Evolutionary conservation across 331 rosid genomes (phyloP).

Genomic region (Cydonia oblonga): DNA sequence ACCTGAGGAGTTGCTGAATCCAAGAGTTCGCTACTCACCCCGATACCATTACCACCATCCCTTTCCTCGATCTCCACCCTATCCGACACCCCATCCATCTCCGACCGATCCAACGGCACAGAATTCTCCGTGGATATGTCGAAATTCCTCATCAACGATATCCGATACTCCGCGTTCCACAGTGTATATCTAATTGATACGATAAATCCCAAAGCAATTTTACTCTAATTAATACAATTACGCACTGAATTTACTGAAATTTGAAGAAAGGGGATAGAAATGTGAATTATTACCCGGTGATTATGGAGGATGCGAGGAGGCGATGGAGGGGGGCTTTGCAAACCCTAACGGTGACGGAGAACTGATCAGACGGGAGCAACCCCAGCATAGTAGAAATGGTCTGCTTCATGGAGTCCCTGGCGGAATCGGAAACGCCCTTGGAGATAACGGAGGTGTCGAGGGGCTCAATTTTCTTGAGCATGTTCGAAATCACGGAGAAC

Average conservation of each 20-base stretch:
- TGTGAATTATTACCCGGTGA: constrained; percentile 62
- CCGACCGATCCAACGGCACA: constrained; percentile 14
- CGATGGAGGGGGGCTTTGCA: constrained; percentile 57
- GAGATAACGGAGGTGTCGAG: constrained; percentile 74
- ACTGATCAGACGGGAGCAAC: constrained; percentile 77
- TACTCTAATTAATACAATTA: background rate
- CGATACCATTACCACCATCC: constrained; percentile 21
- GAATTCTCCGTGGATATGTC: constrained; percentile 34
- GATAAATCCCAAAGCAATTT: background rate
- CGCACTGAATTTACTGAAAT: background rate
- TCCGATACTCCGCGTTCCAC: constrained; percentile 93
- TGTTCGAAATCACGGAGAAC: constrained; percentile 69
- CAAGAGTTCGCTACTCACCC: constrained; percentile 21
- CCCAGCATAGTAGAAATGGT: constrained; percentile 97
- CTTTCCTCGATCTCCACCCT: constrained; percentile 18
- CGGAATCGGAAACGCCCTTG: constrained; percentile 66
- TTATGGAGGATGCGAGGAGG: constrained; percentile 70
- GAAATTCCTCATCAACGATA: constrained; percentile 71
- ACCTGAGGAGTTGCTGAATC: constrained; percentile 27
- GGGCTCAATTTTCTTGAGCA: constrained; percentile 82
- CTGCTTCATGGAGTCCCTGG: constrained; percentile 87
- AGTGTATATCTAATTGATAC: constrained; percentile 56
- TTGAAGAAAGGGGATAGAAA: background rate
- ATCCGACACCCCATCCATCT: constrained; percentile 15
- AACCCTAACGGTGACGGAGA: constrained; percentile 56